phyloP scores from a whole-genome alignment of 257 asterid genomes.

The Capsicum chinense region DNA sequence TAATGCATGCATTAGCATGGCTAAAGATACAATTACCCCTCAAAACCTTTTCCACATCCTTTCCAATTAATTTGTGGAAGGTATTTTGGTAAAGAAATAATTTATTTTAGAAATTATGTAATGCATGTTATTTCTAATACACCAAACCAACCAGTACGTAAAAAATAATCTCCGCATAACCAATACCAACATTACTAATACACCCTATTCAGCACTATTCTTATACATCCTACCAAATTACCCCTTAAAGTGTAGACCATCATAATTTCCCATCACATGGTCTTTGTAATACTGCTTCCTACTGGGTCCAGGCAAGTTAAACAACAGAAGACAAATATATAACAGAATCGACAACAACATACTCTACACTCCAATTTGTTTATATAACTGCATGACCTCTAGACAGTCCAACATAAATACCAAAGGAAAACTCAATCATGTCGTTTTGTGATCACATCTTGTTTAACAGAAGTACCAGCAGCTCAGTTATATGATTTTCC shows the following conservation, averaged over 20 bases:
- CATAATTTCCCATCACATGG: constrained; percentile 12
- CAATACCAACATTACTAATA: too few relatives aligned
- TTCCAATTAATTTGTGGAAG: too few relatives aligned
- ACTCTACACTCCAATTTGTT: background rate
- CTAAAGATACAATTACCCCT: too few relatives aligned
- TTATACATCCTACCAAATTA: too few relatives aligned
- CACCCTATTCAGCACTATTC: too few relatives aligned
- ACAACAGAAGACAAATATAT: constrained; percentile 13
- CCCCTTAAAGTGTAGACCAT: background rate
- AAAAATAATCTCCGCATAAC: too few relatives aligned
- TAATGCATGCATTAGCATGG: too few relatives aligned
- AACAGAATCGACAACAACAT: constrained; percentile 1
- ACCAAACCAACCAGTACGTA: too few relatives aligned
- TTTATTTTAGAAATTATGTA: too few relatives aligned
- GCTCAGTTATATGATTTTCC: background rate
- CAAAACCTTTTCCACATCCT: too few relatives aligned
- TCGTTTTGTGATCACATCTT: constrained; percentile 1
- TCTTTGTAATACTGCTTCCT: constrained; percentile 3
- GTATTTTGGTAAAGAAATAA: too few relatives aligned
- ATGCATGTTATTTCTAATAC: too few relatives aligned
- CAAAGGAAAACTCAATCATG: constrained; percentile 1
- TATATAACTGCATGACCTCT: background rate
- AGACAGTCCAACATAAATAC: background rate
- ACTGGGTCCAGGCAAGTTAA: background rate
- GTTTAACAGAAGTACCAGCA: constrained; percentile 27